Evolutionary conservation across 2,329 filamentous ascomycete genomes (phyloP), one percentile per base, ranked within the genome.

Genomic region (Colletotrichum salicis): DNA sequence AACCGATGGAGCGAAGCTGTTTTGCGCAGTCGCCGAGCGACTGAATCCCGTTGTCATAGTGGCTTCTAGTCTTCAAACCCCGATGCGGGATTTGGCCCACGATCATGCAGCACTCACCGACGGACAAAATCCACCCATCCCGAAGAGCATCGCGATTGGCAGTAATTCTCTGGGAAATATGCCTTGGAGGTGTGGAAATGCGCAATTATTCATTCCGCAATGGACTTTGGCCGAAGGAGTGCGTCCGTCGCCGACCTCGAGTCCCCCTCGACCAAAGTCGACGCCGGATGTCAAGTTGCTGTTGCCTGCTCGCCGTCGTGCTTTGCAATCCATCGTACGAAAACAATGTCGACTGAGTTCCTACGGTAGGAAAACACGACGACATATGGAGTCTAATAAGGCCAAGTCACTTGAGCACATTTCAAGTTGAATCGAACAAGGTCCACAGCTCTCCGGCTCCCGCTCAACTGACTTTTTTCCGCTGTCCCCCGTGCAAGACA

Each of bases 1-100:
- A 56, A 56, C 54, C 8, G 8, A 56, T 35, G 29, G 54, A 56
- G 8, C 27, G 10, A 29, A 19, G 15, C 2, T 27, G 13, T 56
- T 56, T 29, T 22, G 15, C 15, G 10, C 41, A 35, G 37, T 48
- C 45, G 37, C 5, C 19, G 37, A 22, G 11, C 19, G 24, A 24
- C 6, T 48, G 22, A 33, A 12, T 22, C n/a, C 13, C 4, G 58
- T 27, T 48, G 27, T 29, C 27, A 48, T 11, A 35, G 37, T 19
- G 19, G 19, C 41, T 33, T 58, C 5, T 33, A 4, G 27, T 22
- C 48, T 71, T 71, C 70, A 70, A 72, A 72, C 56, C 70, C 70
- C 70, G 70, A 64, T 19, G 54, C 70, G 70, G 70, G 65, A 60
- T 64, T 70, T 72, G 70, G 65, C 35, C 55, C 55, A 51, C 60